Percentiles rank a stretch among this genome's conserved stretches.
Evolutionary conservation across 106 monocot species (phyloP).

Genomic region (Dactylorhiza incarnata): DNA sequence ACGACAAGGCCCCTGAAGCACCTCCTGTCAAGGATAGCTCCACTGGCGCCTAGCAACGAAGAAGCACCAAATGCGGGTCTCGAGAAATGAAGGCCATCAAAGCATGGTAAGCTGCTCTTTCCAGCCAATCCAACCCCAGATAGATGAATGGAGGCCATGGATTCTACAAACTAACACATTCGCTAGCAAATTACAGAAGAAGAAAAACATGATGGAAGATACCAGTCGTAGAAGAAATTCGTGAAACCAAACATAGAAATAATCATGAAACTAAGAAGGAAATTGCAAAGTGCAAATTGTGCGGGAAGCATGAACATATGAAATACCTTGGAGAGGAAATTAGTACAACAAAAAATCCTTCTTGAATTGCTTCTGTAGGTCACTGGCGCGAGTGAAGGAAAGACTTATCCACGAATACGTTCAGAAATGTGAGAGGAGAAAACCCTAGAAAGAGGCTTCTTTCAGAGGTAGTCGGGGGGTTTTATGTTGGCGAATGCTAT

Average conservation of each 20-base stretch:
- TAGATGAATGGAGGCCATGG: constrained; percentile 44
- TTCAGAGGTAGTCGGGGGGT: not conserved
- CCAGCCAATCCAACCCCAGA: constrained; percentile 13
- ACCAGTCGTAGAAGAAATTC: not conserved
- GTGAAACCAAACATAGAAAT: not conserved
- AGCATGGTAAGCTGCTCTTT: constrained; percentile 6
- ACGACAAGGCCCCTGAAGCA: constrained; percentile 32
- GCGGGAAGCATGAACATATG: not conserved
- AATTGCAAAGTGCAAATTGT: not conserved
- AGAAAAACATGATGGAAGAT: no score
- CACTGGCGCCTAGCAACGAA: constrained; percentile 15
- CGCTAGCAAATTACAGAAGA: not conserved
- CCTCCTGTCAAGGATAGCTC: constrained; percentile 17
- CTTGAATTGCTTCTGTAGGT: not conserved
- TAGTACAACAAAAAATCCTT: not conserved
- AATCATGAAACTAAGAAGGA: not conserved
- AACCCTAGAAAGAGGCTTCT: not conserved
- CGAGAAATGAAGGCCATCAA: constrained; percentile 21
- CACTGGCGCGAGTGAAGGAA: not conserved
- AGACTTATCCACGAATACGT: not conserved
- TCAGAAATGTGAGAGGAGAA: not conserved
- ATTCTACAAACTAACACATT: not conserved
- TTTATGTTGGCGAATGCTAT: not conserved
- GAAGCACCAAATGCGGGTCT: constrained; percentile 11
- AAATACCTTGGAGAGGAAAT: not conserved